Percentiles rank a stretch among this genome's conserved stretches.
Evolutionary conservation across 768 basidiomycete species (phyloP).

Genomic region (Dioszegia crocea): DNA sequence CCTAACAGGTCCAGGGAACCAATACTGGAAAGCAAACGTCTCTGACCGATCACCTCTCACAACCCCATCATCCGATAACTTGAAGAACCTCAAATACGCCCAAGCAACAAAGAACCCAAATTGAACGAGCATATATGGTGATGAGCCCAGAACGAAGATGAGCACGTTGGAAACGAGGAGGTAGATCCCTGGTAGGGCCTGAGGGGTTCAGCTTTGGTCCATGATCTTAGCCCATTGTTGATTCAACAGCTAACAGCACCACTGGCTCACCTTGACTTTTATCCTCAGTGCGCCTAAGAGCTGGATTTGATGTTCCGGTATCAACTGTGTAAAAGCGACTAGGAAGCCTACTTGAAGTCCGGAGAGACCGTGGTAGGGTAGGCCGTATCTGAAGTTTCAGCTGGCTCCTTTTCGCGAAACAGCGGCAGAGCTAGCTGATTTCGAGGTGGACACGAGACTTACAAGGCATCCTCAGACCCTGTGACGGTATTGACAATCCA

Average conservation of each 20-base stretch:
- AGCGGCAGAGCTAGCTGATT: too few species aligned
- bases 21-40: constrained; percentile 87
- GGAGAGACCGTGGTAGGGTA: constrained; percentile 88
- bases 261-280: constrained; percentile 72
- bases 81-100: constrained; percentile 95
- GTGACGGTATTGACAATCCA: constrained; percentile 70
- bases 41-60: constrained; percentile 89
- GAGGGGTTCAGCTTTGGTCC: background rate
- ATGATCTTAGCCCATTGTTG: background rate
- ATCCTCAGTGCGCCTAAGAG: constrained; percentile 63
- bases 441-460: too few species aligned
- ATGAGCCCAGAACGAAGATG: constrained; percentile 38
- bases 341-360: constrained; percentile 81
- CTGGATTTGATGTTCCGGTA: constrained; percentile 97
- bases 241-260: background rate
- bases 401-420: background rate
- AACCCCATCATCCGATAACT: constrained; percentile 65
- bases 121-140: constrained; percentile 61
- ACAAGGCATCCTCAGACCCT: constrained; percentile 59
- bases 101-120: constrained; percentile 98
- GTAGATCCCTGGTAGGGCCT: constrained; percentile 93
- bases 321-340: constrained; percentile 95
- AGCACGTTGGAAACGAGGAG: constrained; percentile 77
- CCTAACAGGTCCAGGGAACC: constrained; percentile 97
- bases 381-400: constrained; percentile 64